Base-by-base conservation (phyloP, 2,329 filamentous ascomycete species). In the Hypoxylon rubiginosum region DNA sequence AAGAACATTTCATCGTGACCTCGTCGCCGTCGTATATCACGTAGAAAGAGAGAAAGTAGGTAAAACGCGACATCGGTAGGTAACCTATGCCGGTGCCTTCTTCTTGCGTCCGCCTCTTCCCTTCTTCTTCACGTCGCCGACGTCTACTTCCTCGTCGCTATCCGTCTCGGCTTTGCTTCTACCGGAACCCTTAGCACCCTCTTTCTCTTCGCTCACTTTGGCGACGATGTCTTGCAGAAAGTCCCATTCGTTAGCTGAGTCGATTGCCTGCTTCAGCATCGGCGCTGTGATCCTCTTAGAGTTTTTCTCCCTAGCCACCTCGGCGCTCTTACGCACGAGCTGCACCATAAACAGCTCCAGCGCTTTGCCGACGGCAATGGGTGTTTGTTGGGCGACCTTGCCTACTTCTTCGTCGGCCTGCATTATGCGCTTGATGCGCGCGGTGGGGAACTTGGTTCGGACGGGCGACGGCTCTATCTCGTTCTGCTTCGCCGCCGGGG, bases 391-490 rank as follows among this genome's bases (percentile, higher is more conserved):
- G 3, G 96, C 94, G 9, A 99, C 96, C 82, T 99, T 99, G 67
- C 96, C 96, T 0, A 99, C 94, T 78, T 99, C 96, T 77, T 99
- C 96, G 76, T 99, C 96, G 10, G 95, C 95, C 81, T 99, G 96
- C 96, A 99, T 98, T 75, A 99, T 98, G 55, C 96, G 90, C 85
- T 99, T 99, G 83, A 99, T 99, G 67, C 96, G 88, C 13, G 96
- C 96, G 32, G 97, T 97, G 1, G 96, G 96, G 75, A 99, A 99
- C 75, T 97, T 97, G 34, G 95, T 98, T 80, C 89, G 92, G 73
- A 99, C 93, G 46, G 93, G 85, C 79, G 81, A 97, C 81, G 79
- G 87, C 78, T 81, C 89, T 73, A 88, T 80, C 46, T 79, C 77
- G 30, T 79, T 77, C 58, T 80, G 76, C 64, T 73, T 79, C 43